phyloP scores from a whole-genome alignment of 768 basidiomycete species.

The Podaxis mareebaensis region DNA sequence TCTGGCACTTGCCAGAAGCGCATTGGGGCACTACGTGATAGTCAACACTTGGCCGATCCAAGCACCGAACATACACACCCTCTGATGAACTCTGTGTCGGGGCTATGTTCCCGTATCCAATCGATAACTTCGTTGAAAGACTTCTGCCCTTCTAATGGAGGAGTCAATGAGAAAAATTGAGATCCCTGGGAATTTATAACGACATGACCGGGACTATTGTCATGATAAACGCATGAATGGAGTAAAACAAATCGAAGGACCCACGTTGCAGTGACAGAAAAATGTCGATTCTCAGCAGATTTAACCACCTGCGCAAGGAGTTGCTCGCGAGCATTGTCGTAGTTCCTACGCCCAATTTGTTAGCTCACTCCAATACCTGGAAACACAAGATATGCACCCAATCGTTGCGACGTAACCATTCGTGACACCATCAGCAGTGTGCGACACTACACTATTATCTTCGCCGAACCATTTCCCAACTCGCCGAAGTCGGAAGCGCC shows the following conservation, averaged over 20 bases:
- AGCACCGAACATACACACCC: background rate
- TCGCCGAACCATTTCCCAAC: conserved; percentile 58
- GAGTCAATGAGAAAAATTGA: background rate
- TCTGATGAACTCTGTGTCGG: conserved; percentile 7
- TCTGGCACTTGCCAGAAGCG: conserved; percentile 12
- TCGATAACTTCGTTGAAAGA: background rate
- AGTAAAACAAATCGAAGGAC: background rate
- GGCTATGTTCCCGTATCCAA: conserved; percentile 11
- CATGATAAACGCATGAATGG: background rate
- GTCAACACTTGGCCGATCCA: background rate
- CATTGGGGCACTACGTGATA: conserved; percentile 3
- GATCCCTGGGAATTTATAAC: conserved; percentile 5
- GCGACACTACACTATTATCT: conserved; percentile 11
- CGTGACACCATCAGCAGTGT: background rate
- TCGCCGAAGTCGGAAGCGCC: conserved; percentile 59
- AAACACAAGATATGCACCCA: background rate
- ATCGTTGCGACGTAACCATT: background rate
- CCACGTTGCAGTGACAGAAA: conserved; percentile 14
- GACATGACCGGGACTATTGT: conserved; percentile 16
- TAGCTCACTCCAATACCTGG: background rate
- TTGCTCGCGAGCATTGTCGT: conserved; percentile 9
- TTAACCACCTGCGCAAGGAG: background rate
- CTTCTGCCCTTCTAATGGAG: conserved; percentile 15
- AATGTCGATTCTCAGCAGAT: background rate
- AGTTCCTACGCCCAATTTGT: background rate